phyloP scores from a whole-genome alignment of 169 alveolate genomes.

The Plasmodium knowlesi region DNA sequence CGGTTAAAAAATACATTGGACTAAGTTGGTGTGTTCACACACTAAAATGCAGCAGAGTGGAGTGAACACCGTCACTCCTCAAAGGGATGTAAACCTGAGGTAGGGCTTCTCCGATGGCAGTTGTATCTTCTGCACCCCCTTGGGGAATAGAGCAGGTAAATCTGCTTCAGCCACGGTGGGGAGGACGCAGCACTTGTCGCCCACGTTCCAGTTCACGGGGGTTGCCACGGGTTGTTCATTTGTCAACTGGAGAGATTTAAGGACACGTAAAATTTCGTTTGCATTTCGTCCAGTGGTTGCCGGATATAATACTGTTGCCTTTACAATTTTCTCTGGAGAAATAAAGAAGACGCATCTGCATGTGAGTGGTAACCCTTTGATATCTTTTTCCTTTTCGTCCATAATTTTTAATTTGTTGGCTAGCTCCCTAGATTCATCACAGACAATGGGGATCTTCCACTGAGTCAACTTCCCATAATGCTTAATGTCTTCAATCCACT shows the following conservation, averaged over 20 bases:
- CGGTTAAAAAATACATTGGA: background rate
- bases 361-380: conserved; percentile 83
- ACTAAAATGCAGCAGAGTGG: background rate
- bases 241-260: conserved; percentile 82
- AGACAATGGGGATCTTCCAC: conserved; percentile 75
- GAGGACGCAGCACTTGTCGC: conserved; percentile 75
- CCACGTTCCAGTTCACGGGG: conserved; percentile 80
- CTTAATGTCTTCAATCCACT: conserved; percentile 69
- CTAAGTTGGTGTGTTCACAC: background rate
- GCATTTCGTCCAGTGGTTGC: conserved; percentile 87
- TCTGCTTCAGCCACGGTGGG: conserved; percentile 76
- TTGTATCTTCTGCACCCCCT: conserved; percentile 63
- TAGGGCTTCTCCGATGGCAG: conserved; percentile 69
- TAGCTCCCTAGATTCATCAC: conserved; percentile 46
- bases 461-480: conserved; percentile 28
- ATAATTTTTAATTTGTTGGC: conserved; percentile 78
- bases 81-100: conserved; percentile 43
- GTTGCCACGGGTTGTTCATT: conserved; percentile 80
- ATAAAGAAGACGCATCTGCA: conserved; percentile 82
- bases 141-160: conserved; percentile 51
- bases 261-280: conserved; percentile 82
- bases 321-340: conserved; percentile 78
- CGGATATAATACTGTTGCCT: conserved; percentile 83
- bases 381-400: conserved; percentile 83
- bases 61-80: background rate